phyloP scores from a whole-genome alignment of 805 yeast genomes.

The Metschnikowia anglica region DNA sequence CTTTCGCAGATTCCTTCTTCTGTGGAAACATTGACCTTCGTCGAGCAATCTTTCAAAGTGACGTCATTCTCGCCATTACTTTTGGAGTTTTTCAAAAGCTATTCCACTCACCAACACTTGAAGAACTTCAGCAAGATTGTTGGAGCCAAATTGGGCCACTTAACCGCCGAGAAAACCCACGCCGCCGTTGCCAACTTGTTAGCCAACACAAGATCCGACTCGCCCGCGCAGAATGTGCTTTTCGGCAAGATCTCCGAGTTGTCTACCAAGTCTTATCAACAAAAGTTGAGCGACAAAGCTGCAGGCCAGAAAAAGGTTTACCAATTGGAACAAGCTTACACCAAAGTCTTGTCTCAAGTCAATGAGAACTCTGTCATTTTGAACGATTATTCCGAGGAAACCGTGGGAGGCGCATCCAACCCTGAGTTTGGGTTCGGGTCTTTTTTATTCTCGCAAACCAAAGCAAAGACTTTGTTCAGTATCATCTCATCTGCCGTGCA shows the following conservation, averaged over 20 bases:
- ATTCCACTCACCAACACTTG: constrained; percentile 45
- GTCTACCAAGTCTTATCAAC: constrained; percentile 29
- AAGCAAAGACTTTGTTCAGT: constrained; percentile 44
- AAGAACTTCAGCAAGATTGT: constrained; percentile 52
- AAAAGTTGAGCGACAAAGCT: constrained; percentile 21
- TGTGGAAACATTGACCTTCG: constrained; percentile 55
- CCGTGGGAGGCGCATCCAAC: constrained; percentile 45
- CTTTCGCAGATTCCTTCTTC: constrained; percentile 52
- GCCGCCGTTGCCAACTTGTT: constrained; percentile 50
- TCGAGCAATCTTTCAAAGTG: constrained; percentile 56
- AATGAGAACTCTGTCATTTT: constrained; percentile 56
- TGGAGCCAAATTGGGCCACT: constrained; percentile 54
- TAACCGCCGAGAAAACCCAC: constrained; percentile 35
- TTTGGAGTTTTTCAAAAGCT: constrained; percentile 70
- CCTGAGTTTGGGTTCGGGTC: constrained; percentile 91
- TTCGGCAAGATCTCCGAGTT: constrained; percentile 49
- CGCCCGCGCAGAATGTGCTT: constrained; percentile 62
- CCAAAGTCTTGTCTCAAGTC: constrained; percentile 70
- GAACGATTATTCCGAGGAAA: constrained; percentile 53
- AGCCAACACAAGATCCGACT: constrained; percentile 48
- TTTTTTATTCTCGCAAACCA: constrained; percentile 57
- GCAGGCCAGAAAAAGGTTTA: constrained; percentile 49
- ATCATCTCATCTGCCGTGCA: constrained; percentile 48
- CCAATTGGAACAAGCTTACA: constrained; percentile 70
- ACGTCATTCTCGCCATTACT: constrained; percentile 62